Percentiles rank a stretch among this genome's conserved stretches.
These are phyloP conservation scores for Isoetes taiwanensis DNA, from an alignment of 75 land plant genomes.

Conservation along the genomic window DNA sequence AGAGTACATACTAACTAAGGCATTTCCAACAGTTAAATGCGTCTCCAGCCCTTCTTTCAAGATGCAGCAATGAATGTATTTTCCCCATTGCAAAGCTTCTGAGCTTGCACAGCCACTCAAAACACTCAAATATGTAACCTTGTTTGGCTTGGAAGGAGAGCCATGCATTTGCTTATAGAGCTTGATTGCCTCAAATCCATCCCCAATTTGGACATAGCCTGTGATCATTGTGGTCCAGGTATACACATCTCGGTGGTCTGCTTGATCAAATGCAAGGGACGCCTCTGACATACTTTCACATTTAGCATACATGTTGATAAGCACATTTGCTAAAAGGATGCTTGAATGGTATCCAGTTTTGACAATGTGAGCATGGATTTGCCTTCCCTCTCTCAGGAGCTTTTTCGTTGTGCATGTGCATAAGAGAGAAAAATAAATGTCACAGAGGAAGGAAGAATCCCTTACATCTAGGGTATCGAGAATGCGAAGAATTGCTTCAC, in stretches of 20 bases:
- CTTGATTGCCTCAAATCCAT: constrained; percentile 6
- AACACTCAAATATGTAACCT: neutral
- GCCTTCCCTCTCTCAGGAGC: too few species aligned
- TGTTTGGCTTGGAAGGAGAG: too few species aligned
- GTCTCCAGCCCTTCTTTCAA: neutral
- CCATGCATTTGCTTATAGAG: constrained; percentile 6
- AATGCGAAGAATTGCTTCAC: too few species aligned
- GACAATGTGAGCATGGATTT: too few species aligned
- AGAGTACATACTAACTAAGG: neutral
- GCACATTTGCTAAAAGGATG: too few species aligned
- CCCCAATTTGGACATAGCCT: constrained; percentile 25
- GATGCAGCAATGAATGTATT: neutral
- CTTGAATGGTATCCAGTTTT: too few species aligned
- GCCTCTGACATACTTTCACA: constrained; percentile 11
- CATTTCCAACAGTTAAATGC: neutral
- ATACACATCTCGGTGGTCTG: constrained; percentile 28
- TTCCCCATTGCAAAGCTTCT: neutral
- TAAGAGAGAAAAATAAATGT: too few species aligned
- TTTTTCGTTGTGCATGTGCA: too few species aligned
- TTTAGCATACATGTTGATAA: too few species aligned
- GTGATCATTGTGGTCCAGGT: constrained; percentile 45
- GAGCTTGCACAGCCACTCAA: neutral
- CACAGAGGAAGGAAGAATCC: too few species aligned
- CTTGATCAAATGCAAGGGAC: constrained; percentile 27
- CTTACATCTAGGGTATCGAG: too few species aligned